A percentile compares a stretch with the other conserved stretches of the same genome.
These are phyloP conservation scores for Ramularia endophylla DNA, from an alignment of 2,329 filamentous ascomycete genomes.

Conservation along the genomic window DNA sequence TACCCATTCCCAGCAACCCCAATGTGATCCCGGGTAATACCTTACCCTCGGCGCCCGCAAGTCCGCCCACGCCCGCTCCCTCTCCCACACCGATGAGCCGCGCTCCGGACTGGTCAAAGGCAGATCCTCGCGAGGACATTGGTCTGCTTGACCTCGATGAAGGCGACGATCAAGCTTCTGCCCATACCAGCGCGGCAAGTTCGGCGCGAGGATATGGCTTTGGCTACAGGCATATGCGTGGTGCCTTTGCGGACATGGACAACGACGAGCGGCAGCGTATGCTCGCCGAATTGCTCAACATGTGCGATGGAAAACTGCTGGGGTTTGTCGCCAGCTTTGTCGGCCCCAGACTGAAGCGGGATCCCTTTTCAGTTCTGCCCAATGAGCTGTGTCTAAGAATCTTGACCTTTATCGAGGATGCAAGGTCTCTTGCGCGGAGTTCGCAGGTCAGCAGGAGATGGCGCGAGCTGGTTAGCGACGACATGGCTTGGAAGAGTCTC, in stretches of 20 bases:
- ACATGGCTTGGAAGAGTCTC: slow-evolving; percentile 96
- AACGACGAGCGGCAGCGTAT: slow-evolving; percentile 72
- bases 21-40: slow-evolving; percentile 52
- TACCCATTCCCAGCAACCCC: slow-evolving; percentile 40
- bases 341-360: slow-evolving; percentile 88
- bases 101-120: slow-evolving; percentile 68
- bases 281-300: slow-evolving; percentile 80
- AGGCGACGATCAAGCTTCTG: slow-evolving; percentile 18
- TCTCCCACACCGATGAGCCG: slow-evolving; percentile 59
- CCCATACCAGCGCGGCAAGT: slow-evolving; percentile 19
- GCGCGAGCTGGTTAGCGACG: slow-evolving; percentile 88
- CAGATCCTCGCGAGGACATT: slow-evolving; percentile 74
- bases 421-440: slow-evolving; percentile 83
- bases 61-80: slow-evolving; percentile 61
- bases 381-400: slow-evolving; percentile 93
- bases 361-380: slow-evolving; percentile 86
- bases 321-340: slow-evolving; percentile 97
- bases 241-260: slow-evolving; percentile 72
- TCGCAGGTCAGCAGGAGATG: slow-evolving; percentile 95
- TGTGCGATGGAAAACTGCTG: slow-evolving; percentile 90
- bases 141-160: slow-evolving; percentile 42
- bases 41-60: slow-evolving; percentile 59
- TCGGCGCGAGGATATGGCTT: slow-evolving; percentile 26
- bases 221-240: slow-evolving; percentile 64
- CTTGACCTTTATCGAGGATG: slow-evolving; percentile 94